phyloP scores from a whole-genome alignment of 148 eudicot species.

The Nepenthes gracilis region DNA sequence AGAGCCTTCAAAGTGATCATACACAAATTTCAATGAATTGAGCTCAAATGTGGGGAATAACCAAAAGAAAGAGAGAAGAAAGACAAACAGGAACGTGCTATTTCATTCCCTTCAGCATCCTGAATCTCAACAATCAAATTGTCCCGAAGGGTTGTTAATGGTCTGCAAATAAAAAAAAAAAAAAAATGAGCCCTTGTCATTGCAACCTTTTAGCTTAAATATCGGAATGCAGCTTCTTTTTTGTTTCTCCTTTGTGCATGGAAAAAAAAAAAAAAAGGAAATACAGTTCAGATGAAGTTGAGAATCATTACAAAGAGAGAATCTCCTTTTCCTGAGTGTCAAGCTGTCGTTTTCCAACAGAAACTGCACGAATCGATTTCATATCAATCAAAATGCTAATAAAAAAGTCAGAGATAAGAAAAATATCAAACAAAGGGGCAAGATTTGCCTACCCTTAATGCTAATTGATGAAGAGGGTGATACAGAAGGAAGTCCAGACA shows the following conservation, averaged over 20 bases:
- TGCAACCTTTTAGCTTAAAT: neutral
- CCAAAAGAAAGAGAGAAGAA: neutral
- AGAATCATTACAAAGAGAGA: slow-evolving; percentile 60
- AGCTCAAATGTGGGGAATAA: neutral
- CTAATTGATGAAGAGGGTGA: slow-evolving; percentile 38
- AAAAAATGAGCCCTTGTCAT: neutral
- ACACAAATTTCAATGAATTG: neutral
- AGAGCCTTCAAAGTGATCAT: slow-evolving; percentile 1
- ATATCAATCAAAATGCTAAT: neutral
- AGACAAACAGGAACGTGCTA: slow-evolving; percentile 46
- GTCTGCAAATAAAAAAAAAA: slow-evolving; percentile 34
- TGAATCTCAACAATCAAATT: slow-evolving; percentile 42
- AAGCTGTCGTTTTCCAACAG: slow-evolving; percentile 61
- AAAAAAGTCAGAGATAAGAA: neutral
- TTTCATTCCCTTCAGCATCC: slow-evolving; percentile 64
- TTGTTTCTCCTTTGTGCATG: neutral
- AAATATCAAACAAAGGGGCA: neutral
- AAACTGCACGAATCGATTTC: slow-evolving; percentile 41
- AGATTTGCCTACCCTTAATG: slow-evolving; percentile 37
- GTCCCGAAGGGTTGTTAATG: slow-evolving; percentile 56
- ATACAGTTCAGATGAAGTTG: slow-evolving; percentile 1
- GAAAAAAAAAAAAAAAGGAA: neutral
- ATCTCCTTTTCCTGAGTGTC: slow-evolving; percentile 50
- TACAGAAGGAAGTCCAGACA: slow-evolving; percentile 44
- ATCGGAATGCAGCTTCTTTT: too few species aligned